phyloP scores from a whole-genome alignment of 2,329 filamentous ascomycete genomes.

The Monosporascus sp. region DNA sequence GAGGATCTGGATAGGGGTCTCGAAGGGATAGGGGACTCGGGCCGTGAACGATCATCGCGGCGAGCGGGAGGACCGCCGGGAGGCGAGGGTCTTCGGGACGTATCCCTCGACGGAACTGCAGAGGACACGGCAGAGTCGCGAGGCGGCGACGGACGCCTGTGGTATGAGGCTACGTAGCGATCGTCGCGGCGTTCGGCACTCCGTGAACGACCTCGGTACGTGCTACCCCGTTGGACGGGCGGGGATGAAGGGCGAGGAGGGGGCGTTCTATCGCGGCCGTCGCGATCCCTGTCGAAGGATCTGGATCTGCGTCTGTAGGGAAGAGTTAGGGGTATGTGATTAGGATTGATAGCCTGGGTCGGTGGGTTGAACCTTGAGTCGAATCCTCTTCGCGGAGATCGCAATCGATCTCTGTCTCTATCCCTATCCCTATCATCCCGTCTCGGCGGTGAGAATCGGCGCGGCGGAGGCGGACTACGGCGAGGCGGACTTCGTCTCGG shows the following conservation, averaged over 20 bases:
- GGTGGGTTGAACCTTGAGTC: conserved; percentile 31
- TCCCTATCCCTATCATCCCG: conserved; percentile 37
- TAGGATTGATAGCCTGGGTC: conserved; percentile 17
- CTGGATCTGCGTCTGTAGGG: conserved; percentile 46
- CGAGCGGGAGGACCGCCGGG: conserved; percentile 38
- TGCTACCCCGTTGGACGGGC: conserved; percentile 32
- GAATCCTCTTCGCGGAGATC: conserved; percentile 36
- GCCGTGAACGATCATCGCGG: conserved; percentile 42
- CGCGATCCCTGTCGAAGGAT: conserved; percentile 44
- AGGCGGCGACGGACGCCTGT: conserved; percentile 42
- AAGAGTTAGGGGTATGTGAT: conserved; percentile 21
- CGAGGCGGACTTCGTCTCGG: conserved; percentile 29
- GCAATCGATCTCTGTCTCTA: conserved; percentile 28
- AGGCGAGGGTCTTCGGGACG: conserved; percentile 50
- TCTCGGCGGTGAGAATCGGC: conserved; percentile 32
- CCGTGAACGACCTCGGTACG: conserved; percentile 50
- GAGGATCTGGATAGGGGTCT: conserved; percentile 26
- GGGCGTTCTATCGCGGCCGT: conserved; percentile 25
- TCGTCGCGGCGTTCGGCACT: conserved; percentile 45
- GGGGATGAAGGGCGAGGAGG: conserved; percentile 33
- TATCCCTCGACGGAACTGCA: conserved; percentile 43
- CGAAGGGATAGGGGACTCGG: conserved; percentile 32
- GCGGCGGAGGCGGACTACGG: conserved; percentile 25
- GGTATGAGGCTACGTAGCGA: conserved; percentile 32
- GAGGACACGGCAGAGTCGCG: conserved; percentile 47